Evolutionary conservation across 129 eudicot genomes (phyloP).

Genomic region (Ambrosia artemisiifolia): DNA sequence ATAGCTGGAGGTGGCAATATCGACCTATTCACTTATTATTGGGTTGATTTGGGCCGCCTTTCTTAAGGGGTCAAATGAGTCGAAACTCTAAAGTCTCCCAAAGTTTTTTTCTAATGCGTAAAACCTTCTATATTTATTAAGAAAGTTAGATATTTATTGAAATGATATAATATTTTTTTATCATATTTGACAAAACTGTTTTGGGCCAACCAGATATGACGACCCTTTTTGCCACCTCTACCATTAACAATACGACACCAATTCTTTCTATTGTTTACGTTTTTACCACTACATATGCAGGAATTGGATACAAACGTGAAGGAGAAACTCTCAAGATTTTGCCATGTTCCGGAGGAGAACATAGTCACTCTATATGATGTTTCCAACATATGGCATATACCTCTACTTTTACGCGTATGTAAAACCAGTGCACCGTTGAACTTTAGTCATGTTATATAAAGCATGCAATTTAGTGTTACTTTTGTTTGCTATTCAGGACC

Average conservation of each 20-base stretch:
- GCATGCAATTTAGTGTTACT: not conserved
- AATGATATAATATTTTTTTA: not conserved
- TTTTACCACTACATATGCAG: slow-evolving; percentile 37
- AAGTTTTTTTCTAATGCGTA: not conserved
- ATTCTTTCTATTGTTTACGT: not conserved
- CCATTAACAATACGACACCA: not conserved
- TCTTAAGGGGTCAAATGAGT: not conserved
- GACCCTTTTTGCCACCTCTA: slow-evolving; percentile 1
- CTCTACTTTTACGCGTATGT: slow-evolving; percentile 58
- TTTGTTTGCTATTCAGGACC: slow-evolving; percentile 37
- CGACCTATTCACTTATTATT: not conserved
- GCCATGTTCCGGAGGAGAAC: slow-evolving; percentile 83
- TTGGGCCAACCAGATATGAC: not conserved
- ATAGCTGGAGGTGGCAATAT: not conserved
- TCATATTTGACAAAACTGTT: not conserved
- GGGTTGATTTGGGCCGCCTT: not conserved
- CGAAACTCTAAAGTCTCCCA: not conserved
- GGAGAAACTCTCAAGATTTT: slow-evolving; percentile 93
- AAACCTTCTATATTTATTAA: not conserved
- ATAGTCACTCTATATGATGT: slow-evolving; percentile 52
- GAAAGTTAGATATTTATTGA: not conserved
- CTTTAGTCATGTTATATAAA: not conserved
- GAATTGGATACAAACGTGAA: slow-evolving; percentile 73
- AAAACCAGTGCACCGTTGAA: not conserved
- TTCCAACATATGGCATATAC: slow-evolving; percentile 59